Conservation (phyloP, 2,329 filamentous ascomycete species). For the Fusarium praegraminearum region DNA sequence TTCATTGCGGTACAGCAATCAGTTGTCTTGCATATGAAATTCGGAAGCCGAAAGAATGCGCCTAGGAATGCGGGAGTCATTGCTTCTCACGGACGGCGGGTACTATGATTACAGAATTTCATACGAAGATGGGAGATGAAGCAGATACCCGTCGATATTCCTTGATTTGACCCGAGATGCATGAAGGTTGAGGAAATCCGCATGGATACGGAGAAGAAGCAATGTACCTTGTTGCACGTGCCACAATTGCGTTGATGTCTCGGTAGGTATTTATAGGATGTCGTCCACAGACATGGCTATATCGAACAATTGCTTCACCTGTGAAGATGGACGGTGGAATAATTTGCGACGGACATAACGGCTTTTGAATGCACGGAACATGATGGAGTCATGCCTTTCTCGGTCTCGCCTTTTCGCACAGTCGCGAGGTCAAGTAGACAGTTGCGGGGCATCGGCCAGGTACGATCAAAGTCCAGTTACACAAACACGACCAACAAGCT, state of each 20-base stretch:
- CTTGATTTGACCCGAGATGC: neutral
- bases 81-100: neutral
- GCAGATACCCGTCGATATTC: neutral
- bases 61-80: neutral
- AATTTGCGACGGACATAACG: neutral
- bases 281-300: no score
- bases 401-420: conserved; percentile 28
- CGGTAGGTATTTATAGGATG: neutral
- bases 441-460: conserved; percentile 7
- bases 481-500: neutral
- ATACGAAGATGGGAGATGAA: fast-evolving
- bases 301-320: neutral
- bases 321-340: neutral
- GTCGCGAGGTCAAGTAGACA: conserved; percentile 18
- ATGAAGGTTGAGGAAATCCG: neutral
- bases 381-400: neutral
- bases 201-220: no score
- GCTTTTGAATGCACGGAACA: neutral
- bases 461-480: conserved; percentile 1
- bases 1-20: neutral
- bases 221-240: neutral
- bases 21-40: neutral
- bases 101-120: neutral
- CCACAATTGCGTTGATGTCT: neutral
- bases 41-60: conserved; percentile 18